These are phyloP conservation scores for Microdochium paspali DNA, from an alignment of 2,329 filamentous ascomycete species.

Conservation along the genomic window DNA sequence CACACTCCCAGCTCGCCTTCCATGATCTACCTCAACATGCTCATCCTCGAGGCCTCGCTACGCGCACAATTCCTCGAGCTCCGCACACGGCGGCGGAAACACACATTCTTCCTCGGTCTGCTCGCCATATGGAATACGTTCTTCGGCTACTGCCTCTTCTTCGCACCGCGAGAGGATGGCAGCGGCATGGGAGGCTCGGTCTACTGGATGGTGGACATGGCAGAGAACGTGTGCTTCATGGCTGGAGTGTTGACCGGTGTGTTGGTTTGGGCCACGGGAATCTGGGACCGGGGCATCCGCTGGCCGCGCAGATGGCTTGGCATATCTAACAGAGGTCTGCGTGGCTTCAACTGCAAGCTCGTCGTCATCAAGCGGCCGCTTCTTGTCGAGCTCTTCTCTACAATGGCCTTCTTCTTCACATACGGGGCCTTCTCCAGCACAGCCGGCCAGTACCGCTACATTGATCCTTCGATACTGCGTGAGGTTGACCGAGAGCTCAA, in stretches of 20 bases:
- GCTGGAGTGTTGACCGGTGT: constrained; percentile 80
- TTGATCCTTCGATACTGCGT: constrained; percentile 54
- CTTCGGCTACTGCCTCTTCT: constrained; percentile 85
- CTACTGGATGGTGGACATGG: constrained; percentile 91
- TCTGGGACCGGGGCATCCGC: constrained; percentile 90
- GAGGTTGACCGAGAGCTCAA: constrained; percentile 52
- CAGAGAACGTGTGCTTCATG: constrained; percentile 84
- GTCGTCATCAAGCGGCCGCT: constrained; percentile 77
- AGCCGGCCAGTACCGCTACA: constrained; percentile 64
- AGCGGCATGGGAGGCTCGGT: constrained; percentile 83
- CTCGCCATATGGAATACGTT: constrained; percentile 72
- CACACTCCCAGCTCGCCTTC: constrained; percentile 82
- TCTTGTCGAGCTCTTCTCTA: constrained; percentile 69
- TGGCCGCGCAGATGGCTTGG: constrained; percentile 91
- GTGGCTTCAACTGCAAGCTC: constrained; percentile 93
- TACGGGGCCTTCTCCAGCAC: constrained; percentile 62
- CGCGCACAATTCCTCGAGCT: constrained; percentile 89
- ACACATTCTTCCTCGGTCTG: constrained; percentile 82
- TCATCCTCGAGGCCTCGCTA: constrained; percentile 91
- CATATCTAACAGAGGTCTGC: constrained; percentile 79
- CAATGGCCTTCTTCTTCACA: constrained; percentile 68
- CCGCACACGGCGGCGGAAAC: constrained; percentile 77
- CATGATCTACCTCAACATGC: constrained; percentile 95
- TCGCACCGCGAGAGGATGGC: constrained; percentile 93
- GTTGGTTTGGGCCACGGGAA: constrained; percentile 87